Evolutionary conservation across 2,329 filamentous ascomycete genomes (phyloP).

Genomic region (Ceratocystis huliohia): DNA sequence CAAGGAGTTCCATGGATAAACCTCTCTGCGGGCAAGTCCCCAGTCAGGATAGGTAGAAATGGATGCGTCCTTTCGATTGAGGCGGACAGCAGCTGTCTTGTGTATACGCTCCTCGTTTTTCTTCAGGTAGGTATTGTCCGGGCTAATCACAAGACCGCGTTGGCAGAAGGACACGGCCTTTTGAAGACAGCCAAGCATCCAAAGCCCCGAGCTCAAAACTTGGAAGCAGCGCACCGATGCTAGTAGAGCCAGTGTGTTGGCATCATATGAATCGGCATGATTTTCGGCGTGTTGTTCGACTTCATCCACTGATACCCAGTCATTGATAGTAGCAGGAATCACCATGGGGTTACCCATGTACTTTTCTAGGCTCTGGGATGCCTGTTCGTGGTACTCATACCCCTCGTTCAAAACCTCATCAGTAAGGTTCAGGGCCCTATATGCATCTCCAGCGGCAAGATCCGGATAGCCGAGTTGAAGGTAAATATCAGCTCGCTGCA

Average conservation of each 20-base stretch:
- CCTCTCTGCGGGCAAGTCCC: conserved; percentile 54
- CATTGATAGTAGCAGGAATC: conserved; percentile 35
- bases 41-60: conserved; percentile 51
- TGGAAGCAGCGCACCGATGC: conserved; percentile 43
- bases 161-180: conserved; percentile 55
- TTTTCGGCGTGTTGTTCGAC: not conserved
- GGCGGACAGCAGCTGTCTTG: conserved; percentile 38
- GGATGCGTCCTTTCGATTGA: conserved; percentile 36
- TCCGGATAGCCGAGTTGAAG: conserved; percentile 73
- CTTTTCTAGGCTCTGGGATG: conserved; percentile 39
- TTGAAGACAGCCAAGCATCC: conserved; percentile 54
- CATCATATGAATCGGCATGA: not conserved
- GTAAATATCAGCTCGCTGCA: conserved; percentile 59
- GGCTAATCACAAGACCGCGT: conserved; percentile 44
- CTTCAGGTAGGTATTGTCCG: conserved; percentile 43
- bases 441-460: conserved; percentile 78
- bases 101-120: conserved; percentile 42
- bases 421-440: conserved; percentile 72
- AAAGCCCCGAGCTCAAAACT: conserved; percentile 43
- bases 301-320: conserved; percentile 32
- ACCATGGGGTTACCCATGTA: conserved; percentile 26
- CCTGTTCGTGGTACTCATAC: conserved; percentile 69
- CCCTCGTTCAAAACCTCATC: conserved; percentile 69
- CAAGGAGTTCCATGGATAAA: conserved; percentile 57
- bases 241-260: conserved; percentile 31